These are phyloP conservation scores for Pseudogymnoascus sp. DNA, from an alignment of 2,329 filamentous ascomycete genomes.

Conservation along the genomic window DNA sequence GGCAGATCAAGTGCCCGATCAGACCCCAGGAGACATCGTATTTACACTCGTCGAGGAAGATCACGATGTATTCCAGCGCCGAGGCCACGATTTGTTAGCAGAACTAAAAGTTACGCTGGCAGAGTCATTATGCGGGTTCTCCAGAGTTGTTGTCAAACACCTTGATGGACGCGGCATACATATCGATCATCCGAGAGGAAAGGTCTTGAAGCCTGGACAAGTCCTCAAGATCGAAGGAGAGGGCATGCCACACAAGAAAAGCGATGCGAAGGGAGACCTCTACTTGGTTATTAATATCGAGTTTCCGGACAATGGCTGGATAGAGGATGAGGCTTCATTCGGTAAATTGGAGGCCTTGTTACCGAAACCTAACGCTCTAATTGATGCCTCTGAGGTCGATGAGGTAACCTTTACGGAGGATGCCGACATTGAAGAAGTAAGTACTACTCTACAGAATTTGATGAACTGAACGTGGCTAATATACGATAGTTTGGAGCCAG, in stretches of 20 bases:
- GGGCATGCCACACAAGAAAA: constrained; percentile 89
- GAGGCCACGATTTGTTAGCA: constrained; percentile 76
- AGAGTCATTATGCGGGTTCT: constrained; percentile 84
- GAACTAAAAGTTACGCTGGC: constrained; percentile 72
- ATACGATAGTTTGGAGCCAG: constrained; percentile 55
- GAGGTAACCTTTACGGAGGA: constrained; percentile 83
- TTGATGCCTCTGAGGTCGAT: constrained; percentile 69
- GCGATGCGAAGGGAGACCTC: constrained; percentile 75
- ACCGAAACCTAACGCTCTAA: constrained; percentile 52
- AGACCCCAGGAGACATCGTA: constrained; percentile 85
- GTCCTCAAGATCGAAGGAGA: constrained; percentile 80
- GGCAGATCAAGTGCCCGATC: constrained; percentile 84
- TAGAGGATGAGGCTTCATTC: constrained; percentile 62
- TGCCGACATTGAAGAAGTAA: constrained; percentile 71
- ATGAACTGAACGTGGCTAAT: constrained; percentile 23
- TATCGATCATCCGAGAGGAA: constrained; percentile 70
- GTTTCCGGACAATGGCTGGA: constrained; percentile 84
- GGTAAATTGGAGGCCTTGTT: constrained; percentile 67
- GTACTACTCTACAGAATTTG: constrained; percentile 23
- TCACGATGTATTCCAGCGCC: constrained; percentile 74
- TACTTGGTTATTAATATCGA: constrained; percentile 80
- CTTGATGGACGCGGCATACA: constrained; percentile 88
- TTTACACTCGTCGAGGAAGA: constrained; percentile 78
- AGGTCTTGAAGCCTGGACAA: constrained; percentile 75
- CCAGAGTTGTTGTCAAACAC: constrained; percentile 81